phyloP scores from a whole-genome alignment of 2,329 filamentous ascomycete species.

The Talaromyces albobiverticillius region DNA sequence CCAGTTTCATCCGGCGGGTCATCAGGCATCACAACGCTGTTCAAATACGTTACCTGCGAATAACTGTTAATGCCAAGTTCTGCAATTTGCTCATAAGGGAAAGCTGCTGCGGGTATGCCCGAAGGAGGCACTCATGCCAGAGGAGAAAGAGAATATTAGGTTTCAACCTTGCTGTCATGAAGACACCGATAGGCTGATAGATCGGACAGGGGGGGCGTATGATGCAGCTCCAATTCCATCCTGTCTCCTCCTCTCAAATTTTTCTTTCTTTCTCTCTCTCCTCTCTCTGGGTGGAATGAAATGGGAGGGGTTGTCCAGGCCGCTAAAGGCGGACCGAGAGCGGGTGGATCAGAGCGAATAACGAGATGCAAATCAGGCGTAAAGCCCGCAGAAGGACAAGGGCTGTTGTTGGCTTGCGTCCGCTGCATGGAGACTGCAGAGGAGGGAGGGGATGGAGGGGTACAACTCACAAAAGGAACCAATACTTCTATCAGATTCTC shows the following conservation, averaged over 20 bases:
- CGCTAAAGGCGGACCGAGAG: constrained; percentile 15
- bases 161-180: constrained; percentile 2
- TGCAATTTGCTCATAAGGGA: constrained; percentile 6
- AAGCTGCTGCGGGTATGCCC: constrained; percentile 13
- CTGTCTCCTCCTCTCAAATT: background rate
- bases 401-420: background rate
- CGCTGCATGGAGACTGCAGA: background rate
- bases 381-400: constrained; percentile 5
- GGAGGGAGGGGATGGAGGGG: background rate
- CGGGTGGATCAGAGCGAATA: constrained; percentile 14
- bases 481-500: constrained; percentile 63
- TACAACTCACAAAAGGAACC: constrained; percentile 70
- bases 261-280: background rate
- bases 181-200: background rate
- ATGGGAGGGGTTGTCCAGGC: constrained; percentile 10
- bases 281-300: background rate
- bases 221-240: background rate
- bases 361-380: constrained; percentile 1
- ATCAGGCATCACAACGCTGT: constrained; percentile 72
- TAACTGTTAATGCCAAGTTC: constrained; percentile 9
- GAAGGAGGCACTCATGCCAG: background rate
- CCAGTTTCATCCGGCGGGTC: constrained; percentile 6
- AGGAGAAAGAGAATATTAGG: background rate
- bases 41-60: constrained; percentile 65
- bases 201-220: background rate